Base-by-base conservation (phyloP, 1,284 basidiomycete species). In the Meira nashicola region DNA sequence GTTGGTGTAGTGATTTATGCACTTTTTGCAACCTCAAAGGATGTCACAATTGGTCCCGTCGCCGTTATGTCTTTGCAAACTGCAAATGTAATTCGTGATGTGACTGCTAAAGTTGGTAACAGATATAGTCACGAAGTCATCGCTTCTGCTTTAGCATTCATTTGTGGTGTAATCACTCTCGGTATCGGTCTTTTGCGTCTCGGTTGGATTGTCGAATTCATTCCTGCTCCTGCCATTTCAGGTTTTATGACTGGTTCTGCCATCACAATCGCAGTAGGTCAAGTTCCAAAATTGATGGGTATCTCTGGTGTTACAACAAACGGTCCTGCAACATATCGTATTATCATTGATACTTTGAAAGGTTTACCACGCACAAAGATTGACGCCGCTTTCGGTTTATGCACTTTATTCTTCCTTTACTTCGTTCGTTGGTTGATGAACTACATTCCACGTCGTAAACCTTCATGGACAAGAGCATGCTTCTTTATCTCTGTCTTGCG, bases 171-270 rank as follows among this genome's bases (percentile, higher is more conserved):
- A 78, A 90, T 95, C 78, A 88, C 91, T n/a, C 85, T 97, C 41
- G 89, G 84, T 40, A 87, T 98, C 47, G 94, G 95, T 58, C 80
- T 97, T n/a, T 82, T 98, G 2, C 85, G 94, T 28, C 74, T 97
- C 6, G 94, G 94, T 0, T 95, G 93, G 90, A 82, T 98, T 49
- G 87, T 97, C 62, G 94, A 97, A 78, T 94, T 97, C 78, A 97
- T 95, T 65, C 88, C 90, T 17, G 83, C 85, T 2, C 91, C 92
- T 0, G 92, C 92, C 7, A 90, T 97, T 41, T 89, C 90, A 64
- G 92, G 92, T 14, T 97, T 84, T 80, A 83, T 83, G 82, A 83
- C 83, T 0, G 80, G 79, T 23, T 74, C 71, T 6, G 79, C 77
- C 48, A 68, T 76, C 40, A 71, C 73, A 46, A 78, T 78, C 57